These are phyloP conservation scores for Umbelopsis sp. DNA, from an alignment of 192 early-diverging fungal genomes.

Conservation along the genomic window DNA sequence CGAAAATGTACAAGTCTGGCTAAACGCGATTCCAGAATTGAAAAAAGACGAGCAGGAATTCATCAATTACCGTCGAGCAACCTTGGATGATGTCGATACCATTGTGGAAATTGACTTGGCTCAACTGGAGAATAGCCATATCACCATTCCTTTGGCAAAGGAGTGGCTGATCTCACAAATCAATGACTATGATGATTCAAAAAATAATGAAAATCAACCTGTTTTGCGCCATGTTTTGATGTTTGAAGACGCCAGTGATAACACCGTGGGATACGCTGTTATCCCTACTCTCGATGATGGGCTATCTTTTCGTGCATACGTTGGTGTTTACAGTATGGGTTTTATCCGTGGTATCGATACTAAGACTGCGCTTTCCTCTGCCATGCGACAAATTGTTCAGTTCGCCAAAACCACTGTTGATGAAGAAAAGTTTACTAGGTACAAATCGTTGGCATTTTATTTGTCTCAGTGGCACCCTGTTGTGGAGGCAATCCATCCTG, in stretches of 20 bases:
- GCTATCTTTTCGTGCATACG: neutral
- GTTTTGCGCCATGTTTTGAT: neutral
- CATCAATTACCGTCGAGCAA: neutral
- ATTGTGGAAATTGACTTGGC: neutral
- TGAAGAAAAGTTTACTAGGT: neutral
- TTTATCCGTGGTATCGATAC: neutral
- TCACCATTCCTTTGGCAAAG: neutral
- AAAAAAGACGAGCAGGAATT: neutral
- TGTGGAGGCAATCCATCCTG: neutral
- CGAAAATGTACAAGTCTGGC: neutral
- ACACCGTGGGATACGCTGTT: neutral
- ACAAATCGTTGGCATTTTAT: neutral
- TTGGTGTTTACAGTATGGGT: neutral
- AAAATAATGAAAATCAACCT: neutral
- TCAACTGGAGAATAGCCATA: neutral
- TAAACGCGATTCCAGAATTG: neutral
- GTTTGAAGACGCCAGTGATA: neutral
- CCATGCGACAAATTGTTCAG: neutral
- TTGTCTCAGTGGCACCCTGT: conserved; percentile 9
- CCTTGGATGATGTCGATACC: neutral
- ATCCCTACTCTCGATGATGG: neutral
- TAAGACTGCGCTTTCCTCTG: neutral
- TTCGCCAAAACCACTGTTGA: neutral
- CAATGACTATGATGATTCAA: neutral
- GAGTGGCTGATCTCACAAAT: neutral